A percentile compares a stretch with the other conserved stretches of the same genome.
These are phyloP conservation scores for Centella asiatica DNA, from an alignment of 129 eudicot genomes.

Conservation along the genomic window DNA sequence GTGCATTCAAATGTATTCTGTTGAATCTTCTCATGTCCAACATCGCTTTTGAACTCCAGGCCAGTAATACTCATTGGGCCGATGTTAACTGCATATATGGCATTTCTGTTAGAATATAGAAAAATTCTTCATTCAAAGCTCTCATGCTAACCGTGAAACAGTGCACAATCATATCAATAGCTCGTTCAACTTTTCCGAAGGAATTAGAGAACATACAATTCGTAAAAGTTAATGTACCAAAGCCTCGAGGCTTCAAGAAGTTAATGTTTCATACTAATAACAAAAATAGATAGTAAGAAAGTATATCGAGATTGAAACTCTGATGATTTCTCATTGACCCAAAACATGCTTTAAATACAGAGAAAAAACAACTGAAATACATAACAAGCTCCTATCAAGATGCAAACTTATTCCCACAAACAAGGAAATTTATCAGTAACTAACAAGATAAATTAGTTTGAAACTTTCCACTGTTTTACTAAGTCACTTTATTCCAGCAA, in stretches of 20 bases:
- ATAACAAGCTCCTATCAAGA: no score
- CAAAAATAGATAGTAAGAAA: no score
- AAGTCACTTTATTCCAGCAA: no score
- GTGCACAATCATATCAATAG: background rate
- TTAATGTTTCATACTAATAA: no score
- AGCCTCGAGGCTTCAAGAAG: background rate
- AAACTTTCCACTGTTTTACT: no score
- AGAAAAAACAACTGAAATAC: no score
- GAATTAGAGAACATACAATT: background rate
- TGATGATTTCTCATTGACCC: no score
- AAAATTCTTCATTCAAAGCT: background rate
- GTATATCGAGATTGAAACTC: no score
- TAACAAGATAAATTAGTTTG: no score
- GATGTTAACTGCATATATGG: slow-evolving; percentile 57
- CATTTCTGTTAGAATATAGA: slow-evolving; percentile 5
- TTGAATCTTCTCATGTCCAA: slow-evolving; percentile 30
- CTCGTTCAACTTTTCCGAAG: background rate
- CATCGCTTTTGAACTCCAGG: slow-evolving; percentile 52
- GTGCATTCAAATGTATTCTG: background rate
- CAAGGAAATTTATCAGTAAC: no score
- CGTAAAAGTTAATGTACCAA: background rate
- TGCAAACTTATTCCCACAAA: no score
- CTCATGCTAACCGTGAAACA: background rate
- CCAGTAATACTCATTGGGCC: slow-evolving; percentile 77
- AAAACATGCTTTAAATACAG: no score